Base-by-base conservation (phyloP, 257 asterid species). In the Nicotiana undulata region DNA sequence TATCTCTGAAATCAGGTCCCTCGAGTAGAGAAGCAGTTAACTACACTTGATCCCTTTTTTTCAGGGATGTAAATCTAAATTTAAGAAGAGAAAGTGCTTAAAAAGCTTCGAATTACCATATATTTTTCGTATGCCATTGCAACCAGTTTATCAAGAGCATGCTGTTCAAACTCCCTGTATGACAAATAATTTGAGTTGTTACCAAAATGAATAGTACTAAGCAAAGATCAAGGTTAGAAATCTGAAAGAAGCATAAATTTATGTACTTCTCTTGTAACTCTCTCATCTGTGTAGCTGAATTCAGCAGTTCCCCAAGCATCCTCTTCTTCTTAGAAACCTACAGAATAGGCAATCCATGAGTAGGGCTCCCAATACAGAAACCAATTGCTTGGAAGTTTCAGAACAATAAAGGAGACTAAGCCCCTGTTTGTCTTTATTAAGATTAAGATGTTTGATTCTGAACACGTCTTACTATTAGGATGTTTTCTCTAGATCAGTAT, bases 81-180 rank as follows among this genome's bases (percentile, higher is more conserved):
- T 22, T 40, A 53, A 85, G 64, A 81, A 53, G 64, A 70, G 66
- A 76, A 55, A 49, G 59, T 77, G 37, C 66, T 82, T 81, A 79
- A 76, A 76, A 76, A 81, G 61, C 77, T 67, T 84, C 83, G 60
- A 74, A 82, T 88, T 91, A 94, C 98, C 98, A 92, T 92, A 86
- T 92, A 92, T 79, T 92, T 92, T 83, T 89, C 93, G 76, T 92
- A 94, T 79, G 94, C 97, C 93, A 92, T 94, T 80, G 53, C 91
- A 76, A 90, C 90, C 56, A 94, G 96, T 85, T 93, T 91, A 84
- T 91, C 90, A 85, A 94, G 92, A 68, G 97, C 97, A 37, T 31
- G 83, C 84, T 74, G 89, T 89, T 92, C 97, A 67, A 92, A 94
- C 76, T 89, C 93, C 92, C 98, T 94, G 81, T 29, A 86, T 80